Evolutionary conservation across 2,329 filamentous ascomycete genomes (phyloP), one percentile per base, ranked within the genome.

Genomic region (Cyphellophora attinorum): DNA sequence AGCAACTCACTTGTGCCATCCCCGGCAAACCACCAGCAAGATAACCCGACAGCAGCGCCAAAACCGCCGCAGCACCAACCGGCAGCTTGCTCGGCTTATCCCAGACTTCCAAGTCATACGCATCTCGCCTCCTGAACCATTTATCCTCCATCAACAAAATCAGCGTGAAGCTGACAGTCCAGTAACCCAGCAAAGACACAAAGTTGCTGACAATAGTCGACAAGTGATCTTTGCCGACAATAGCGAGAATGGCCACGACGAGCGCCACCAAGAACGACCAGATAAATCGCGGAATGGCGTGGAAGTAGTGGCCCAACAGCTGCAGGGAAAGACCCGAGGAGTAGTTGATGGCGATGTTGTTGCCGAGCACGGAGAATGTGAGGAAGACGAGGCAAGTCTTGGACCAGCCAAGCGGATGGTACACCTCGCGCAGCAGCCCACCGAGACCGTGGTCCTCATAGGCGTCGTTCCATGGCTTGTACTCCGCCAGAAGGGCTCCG

Each of bases 11-110:
- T 56, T 85, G 80, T 18, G 70, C 70, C 77, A 85, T 85, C 5
- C 81, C 80, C 3, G 72, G 61, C 2, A 82, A 65, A 50, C 81
- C 78, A n/a, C 81, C 81, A 13, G 67, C 67, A 23, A 80, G 59
- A 38, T 48, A 48, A 14, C 41, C 46, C 6, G 46, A 31, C 17
- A 45, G 33, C 11, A 49, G 32, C 5, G 48, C 34, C 15, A 42
- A 34, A 27, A 44, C 34, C 5, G 48, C 48, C 6, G 48, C 45
- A 12, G 44, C 17, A 14, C 64, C 64, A 5, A 57, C 36, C 1
- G 64, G 64, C 25, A 68, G 47, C 19, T 55, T 51, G n/a, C 41
- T 45, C 0, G 59, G 61, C 27, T 62, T 54, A 33, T 68, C 64
- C 64, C 64, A 68, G 1, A 51, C 62, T 8, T 59, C 55, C 6